Base-by-base conservation (phyloP, 768 basidiomycete species). In the Dacryopinax spathularia region DNA sequence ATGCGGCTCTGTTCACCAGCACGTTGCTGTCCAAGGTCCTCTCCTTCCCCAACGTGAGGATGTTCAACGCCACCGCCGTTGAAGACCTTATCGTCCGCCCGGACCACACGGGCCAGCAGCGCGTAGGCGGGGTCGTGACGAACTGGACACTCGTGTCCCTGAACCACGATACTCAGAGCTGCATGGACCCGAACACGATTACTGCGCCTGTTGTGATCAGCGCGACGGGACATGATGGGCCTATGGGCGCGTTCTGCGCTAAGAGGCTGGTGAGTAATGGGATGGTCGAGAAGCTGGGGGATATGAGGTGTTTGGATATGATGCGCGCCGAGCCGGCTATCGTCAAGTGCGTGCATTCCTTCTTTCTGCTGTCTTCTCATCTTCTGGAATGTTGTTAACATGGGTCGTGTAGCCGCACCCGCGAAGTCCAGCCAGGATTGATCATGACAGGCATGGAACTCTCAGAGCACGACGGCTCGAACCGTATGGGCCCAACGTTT, bases 401-500 rank as follows among this genome's bases (percentile, higher is more conserved):
- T 62, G 22, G 18, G 6, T 22, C 31, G 13, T 5, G 20, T 20
- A 56, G 48, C 67, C 80, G 80, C 33, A 89, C 87, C 20, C 82
- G 87, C 59, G 86, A 91, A 77, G 84, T 89, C 56, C 78, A 80
- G 20, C 87, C 87, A 7, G 88, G 88, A 0, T 77, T 89, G 60
- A 81, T 89, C 70, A 81, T 89, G 79, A 81, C 85, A 43, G 87
- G 88, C 16, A 91, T 89, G 88, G 88, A 91, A 73, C 77, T 91
- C 60, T 85, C 85, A 7, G 87, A 89, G 72, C 85, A 88, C 70
- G 87, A 89, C 71, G 88, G 88, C 15, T 82, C 82, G 27, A 86
- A 87, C 76, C 79, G 88, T 29, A 86, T 87, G 84, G 83, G 77
- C 22, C 87, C 87, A 4, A 88, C 87, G 2, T 89, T 89, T 67